Base-by-base conservation (phyloP, 371 early-diverging fungal species). In the Dichotomocladium elegans region DNA sequence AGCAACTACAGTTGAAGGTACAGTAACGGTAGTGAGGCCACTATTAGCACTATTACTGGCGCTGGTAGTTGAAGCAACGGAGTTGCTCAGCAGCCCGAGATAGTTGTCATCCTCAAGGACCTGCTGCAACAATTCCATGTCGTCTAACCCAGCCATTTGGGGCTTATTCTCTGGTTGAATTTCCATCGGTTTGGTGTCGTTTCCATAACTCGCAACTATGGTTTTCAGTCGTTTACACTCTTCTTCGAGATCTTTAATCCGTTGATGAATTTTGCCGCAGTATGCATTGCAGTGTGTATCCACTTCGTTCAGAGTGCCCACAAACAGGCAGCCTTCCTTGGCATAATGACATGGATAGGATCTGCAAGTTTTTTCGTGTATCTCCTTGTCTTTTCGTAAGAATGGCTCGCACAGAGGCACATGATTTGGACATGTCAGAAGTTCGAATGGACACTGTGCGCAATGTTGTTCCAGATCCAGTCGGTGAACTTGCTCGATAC, bases 271-370 rank as follows among this genome's bases (percentile, higher is more conserved):
- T 54, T 63, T 58, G 12, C 72, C 72, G 19, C 78, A 77, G 17
- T 77, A 74, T 12, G 29, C 33, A 11, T 72, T 65, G 15, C 68
- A 63, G 41, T 77, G 78, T 11, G 31, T 50, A 5, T 59, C 59
- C 12, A 47, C 61, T 29, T 77, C 66, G 3, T 48, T 19, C 10
- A 60, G 27, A 0, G 74, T 70, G 4, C 64, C 74, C 5, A 72
- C 46, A 55, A 63, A 77, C 1, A 66, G 42, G 51, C 78, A 77
- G 0, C 78, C 78, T 57, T 65, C 66, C 9, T 37, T 21, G 1
- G 62, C 60, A 35, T 61, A 77, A 3, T 59, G 60, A 47, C 78
- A 77, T 2, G 55, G 52, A 53, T 70, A 77, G 17, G 68, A 72
- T 41, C 54, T 58, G 48, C 78, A 77, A 56, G 60, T 42, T 26